Evolutionary conservation across 164 flowering plant species (phyloP), one percentile per base, ranked within the genome.

Genomic region (Aristolochia contorta): DNA sequence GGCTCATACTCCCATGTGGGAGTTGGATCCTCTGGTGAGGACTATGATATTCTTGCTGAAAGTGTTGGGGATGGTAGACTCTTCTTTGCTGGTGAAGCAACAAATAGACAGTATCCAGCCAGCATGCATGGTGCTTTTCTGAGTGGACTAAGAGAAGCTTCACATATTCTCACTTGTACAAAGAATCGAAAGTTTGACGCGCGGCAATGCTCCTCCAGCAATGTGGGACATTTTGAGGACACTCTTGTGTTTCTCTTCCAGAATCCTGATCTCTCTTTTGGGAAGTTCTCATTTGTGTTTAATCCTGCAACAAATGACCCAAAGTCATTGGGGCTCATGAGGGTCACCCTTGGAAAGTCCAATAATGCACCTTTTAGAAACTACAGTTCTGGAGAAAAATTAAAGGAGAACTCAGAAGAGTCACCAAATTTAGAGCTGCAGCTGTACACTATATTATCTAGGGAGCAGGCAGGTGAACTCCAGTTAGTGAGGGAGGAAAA

Each of bases 61-160:
- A 88, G 73, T 76, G 89, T 88, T 12, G 89, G 79, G 13, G 54
- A 66, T 13, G 69, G 72, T 47, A 75, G 91, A 23, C 64, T 93
- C 16, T 93, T 90, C 67, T 93, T 93, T 80, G 97, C 95, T 60
- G 99, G 97, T 49, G 97, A 93, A 69, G 97, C 99, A 50, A 90
- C 99, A 60, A 88, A 47, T 59, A 77, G 84, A 69, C 82, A 87
- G 68, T 70, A 93, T 63, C 97, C 97, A 43, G 99, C 97, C 64
- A 93, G 81, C 65, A 90, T 93, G 97, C 97, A 90, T 66, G 97
- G 99, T 74, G 99, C 97, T 46, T 88, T 83, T 65, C 72, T 93
- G 61, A 93, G 96, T 73, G 99, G 99, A 54, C 47, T 74, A 56
- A 68, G 78, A 63, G 78, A 74, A 63, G 78, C 78, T 65, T 82